Base-by-base conservation (phyloP, 331 rosid species). In the Phaseolus coccineus region DNA sequence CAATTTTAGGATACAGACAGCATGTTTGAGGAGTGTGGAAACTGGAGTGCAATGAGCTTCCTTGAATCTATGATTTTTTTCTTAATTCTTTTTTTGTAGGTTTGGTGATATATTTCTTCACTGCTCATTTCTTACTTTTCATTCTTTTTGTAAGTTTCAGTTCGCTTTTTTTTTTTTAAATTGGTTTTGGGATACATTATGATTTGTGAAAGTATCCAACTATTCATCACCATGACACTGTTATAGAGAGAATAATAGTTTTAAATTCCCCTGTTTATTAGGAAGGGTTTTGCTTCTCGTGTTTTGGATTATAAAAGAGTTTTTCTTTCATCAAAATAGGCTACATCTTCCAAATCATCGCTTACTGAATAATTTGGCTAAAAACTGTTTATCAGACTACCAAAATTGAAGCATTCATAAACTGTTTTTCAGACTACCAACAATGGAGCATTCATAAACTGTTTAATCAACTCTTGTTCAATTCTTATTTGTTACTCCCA, bases 1-100 rank as follows among this genome's bases (percentile, higher is more conserved):
- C 82, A 50, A 85, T 85, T 50, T 79, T 93, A 74, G 90, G 90
- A 0, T 72, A 76, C 40, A 86, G 92, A 76, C 90, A 85, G 73
- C 90, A 85, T n/a, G 33, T 84, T 56, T 92, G 82, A 85, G 6
- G 59, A 55, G 5, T 30, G 3, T 27, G 65, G 64, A 19, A n/a
- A 15, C 22, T 4, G 56, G 57, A 52, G 25, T 52, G 3, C 24
- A 15, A 52, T 52, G 57, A 51, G 12, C 22, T 65, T 64, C 28
- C 51, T 76, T 73, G 1, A 30, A 74, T 8, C 12, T 83, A 76
- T 24, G 0, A 35, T 67, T 78, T 69, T 0, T 0, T 46, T 22
- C 3, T 55, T 51, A 6, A 14, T 85, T 47, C 24, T 6, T 61
- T 14, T 58, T 57, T 71, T 64, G 22, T 70, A 76, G 69, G 27